A percentile compares a stretch with the other conserved stretches of the same genome.
Conservation (phyloP, 2,329 filamentous ascomycete genomes). For the Plenodomus biglobosus region DNA sequence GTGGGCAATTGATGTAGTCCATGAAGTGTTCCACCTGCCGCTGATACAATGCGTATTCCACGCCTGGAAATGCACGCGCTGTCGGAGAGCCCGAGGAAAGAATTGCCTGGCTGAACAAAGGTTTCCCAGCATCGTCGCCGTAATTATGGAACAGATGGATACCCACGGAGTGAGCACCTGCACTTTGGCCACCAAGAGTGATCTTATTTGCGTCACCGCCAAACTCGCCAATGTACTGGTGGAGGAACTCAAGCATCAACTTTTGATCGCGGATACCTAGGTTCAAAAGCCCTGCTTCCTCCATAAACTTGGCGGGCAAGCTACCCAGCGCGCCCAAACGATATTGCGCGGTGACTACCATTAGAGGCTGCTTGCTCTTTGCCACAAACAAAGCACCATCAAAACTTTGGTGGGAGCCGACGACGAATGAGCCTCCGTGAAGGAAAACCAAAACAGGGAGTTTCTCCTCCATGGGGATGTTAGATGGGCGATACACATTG, state of each 20-base stretch:
- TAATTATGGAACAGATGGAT: conserved; percentile 44
- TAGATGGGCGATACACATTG: conserved; percentile 35
- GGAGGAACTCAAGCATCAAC: conserved; percentile 43
- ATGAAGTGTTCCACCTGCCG: conserved; percentile 37
- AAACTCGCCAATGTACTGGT: conserved; percentile 43
- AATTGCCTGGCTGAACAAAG: conserved; percentile 38
- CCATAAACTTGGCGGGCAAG: conserved; percentile 37
- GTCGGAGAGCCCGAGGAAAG: conserved; percentile 41
- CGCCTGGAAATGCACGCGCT: conserved; percentile 38
- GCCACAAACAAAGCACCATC: conserved; percentile 40
- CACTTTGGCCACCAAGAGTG: conserved; percentile 47
- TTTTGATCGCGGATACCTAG: conserved; percentile 36
- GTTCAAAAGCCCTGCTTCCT: conserved; percentile 39
- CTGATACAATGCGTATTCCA: conserved; percentile 35
- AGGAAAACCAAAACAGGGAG: conserved; percentile 37
- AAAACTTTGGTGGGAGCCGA: conserved; percentile 34
- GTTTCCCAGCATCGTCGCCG: conserved; percentile 30
- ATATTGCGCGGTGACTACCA: conserved; percentile 42
- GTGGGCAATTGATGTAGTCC: conserved; percentile 30
- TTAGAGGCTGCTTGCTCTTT: conserved; percentile 32
- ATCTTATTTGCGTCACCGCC: conserved; percentile 46
- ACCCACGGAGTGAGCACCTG: conserved; percentile 43
- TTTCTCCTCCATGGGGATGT: conserved; percentile 28
- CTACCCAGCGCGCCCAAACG: conserved; percentile 39
- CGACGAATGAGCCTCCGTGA: conserved; percentile 37